phyloP scores from a whole-genome alignment of 2,329 filamentous ascomycete genomes.

The Alternaria sp. region DNA sequence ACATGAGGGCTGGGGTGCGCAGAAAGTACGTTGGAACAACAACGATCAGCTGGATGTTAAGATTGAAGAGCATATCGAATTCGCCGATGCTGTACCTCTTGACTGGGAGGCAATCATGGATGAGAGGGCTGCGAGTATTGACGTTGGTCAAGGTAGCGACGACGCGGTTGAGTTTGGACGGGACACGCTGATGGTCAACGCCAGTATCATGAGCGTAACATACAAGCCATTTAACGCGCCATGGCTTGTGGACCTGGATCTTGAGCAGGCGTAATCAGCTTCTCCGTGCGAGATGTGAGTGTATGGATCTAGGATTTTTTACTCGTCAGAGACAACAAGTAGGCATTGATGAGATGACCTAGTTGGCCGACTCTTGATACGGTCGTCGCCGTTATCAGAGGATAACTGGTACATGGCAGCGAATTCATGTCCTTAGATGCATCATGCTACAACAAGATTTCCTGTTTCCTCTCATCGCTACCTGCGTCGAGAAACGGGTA shows the following conservation, averaged over 20 bases:
- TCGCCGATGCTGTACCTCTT: constrained; percentile 22
- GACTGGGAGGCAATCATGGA: constrained; percentile 27
- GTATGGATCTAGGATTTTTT: too few species aligned
- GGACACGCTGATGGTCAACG: constrained; percentile 67
- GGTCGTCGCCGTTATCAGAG: neutral
- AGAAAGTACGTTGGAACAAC: constrained; percentile 51
- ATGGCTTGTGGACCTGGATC: constrained; percentile 65
- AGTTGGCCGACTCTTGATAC: neutral
- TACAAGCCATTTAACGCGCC: constrained; percentile 62
- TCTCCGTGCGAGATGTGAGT: neutral
- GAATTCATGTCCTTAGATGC: neutral
- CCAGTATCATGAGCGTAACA: constrained; percentile 61
- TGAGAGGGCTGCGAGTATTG: constrained; percentile 39
- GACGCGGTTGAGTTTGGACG: constrained; percentile 54
- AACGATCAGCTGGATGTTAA: constrained; percentile 26
- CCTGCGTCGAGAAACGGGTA: neutral
- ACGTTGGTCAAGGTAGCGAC: constrained; percentile 39
- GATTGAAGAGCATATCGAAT: constrained; percentile 30
- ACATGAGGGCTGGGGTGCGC: constrained; percentile 59
- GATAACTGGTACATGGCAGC: neutral
- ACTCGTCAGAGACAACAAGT: neutral
- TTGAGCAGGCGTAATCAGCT: constrained; percentile 27
- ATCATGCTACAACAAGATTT: neutral
- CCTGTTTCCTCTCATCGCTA: neutral
- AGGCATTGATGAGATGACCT: neutral